Percentiles rank a stretch among this genome's conserved stretches.
These are phyloP conservation scores for Phellopilus nigrolimitatus DNA, from an alignment of 1,284 basidiomycete species.

Conservation along the genomic window DNA sequence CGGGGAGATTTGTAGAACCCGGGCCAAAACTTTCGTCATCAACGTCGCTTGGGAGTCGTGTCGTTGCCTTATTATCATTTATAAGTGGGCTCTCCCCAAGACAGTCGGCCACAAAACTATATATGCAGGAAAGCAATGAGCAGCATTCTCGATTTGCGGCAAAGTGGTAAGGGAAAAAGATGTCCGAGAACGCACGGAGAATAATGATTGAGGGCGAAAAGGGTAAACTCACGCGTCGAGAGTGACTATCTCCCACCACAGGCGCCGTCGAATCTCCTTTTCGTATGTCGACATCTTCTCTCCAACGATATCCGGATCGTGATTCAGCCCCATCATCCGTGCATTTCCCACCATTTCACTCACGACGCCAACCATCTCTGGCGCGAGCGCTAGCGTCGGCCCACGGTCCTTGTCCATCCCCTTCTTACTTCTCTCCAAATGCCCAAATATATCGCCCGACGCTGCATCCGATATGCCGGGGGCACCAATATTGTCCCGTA, in stretches of 20 bases:
- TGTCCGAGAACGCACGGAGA: too few species aligned
- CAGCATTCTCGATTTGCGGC: conserved; percentile 5
- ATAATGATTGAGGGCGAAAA: too few species aligned
- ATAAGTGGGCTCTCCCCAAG: conserved; percentile 57
- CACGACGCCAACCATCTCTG: conserved; percentile 35
- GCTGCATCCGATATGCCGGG: not conserved
- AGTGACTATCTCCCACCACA: conserved; percentile 74
- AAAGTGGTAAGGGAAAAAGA: too few species aligned
- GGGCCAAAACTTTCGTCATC: conserved; percentile 48
- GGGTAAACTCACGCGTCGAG: conserved; percentile 58
- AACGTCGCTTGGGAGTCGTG: conserved; percentile 42
- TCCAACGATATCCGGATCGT: conserved; percentile 51
- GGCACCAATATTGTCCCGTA: not conserved
- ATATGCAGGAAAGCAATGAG: conserved; percentile 13
- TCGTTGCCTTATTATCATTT: conserved; percentile 43
- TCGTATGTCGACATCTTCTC: conserved; percentile 42
- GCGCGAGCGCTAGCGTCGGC: conserved; percentile 9
- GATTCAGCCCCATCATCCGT: conserved; percentile 55
- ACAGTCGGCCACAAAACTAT: conserved; percentile 63
- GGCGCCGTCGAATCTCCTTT: conserved; percentile 52
- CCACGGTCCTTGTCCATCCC: conserved; percentile 1
- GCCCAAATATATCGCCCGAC: conserved; percentile 4
- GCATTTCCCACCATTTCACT: conserved; percentile 64
- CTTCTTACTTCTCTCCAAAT: not conserved
- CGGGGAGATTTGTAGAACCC: conserved; percentile 40